These are phyloP conservation scores for Gamarada debralockiae DNA, from an alignment of 495 filamentous ascomycete species.

Conservation along the genomic window DNA sequence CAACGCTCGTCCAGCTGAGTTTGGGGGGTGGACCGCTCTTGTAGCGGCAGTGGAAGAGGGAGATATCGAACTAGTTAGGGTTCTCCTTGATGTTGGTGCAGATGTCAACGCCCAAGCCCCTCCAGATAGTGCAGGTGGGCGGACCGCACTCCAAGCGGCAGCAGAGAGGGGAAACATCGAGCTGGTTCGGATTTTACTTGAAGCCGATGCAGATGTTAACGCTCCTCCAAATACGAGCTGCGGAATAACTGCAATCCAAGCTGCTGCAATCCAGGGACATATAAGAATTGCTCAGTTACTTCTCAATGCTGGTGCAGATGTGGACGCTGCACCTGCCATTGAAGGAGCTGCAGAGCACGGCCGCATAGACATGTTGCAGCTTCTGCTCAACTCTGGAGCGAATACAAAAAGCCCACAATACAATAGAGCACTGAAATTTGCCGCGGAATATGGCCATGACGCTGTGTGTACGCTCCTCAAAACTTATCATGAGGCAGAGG, in stretches of 20 bases:
- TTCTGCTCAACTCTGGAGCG: constrained; percentile 6
- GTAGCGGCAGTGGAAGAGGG: constrained; percentile 7
- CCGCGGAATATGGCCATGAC: background rate
- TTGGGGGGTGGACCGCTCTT: background rate
- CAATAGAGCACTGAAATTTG: constrained; percentile 1
- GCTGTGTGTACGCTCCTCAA: background rate
- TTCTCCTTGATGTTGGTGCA: constrained; percentile 7
- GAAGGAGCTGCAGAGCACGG: constrained; percentile 9
- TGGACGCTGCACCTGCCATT: constrained; percentile 1
- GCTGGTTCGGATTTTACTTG: background rate
- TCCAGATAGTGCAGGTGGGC: background rate
- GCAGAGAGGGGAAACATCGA: background rate
- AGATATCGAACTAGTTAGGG: constrained; percentile 8
- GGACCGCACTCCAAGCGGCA: too few species aligned
- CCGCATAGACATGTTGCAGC: constrained; percentile 11
- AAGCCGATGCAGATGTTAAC: background rate
- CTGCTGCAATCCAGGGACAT: constrained; percentile 2
- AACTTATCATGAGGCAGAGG: constrained; percentile 14
- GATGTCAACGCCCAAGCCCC: constrained; percentile 5
- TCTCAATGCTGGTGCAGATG: constrained; percentile 1
- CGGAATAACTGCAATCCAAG: constrained; percentile 2
- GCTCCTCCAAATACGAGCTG: too few species aligned
- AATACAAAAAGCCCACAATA: background rate
- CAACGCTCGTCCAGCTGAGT: background rate
- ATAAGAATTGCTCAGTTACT: constrained; percentile 4